Evolutionary conservation across 1,284 basidiomycete species (phyloP), one percentile per base, ranked within the genome.

Genomic region (Malassezia cuniculi): DNA sequence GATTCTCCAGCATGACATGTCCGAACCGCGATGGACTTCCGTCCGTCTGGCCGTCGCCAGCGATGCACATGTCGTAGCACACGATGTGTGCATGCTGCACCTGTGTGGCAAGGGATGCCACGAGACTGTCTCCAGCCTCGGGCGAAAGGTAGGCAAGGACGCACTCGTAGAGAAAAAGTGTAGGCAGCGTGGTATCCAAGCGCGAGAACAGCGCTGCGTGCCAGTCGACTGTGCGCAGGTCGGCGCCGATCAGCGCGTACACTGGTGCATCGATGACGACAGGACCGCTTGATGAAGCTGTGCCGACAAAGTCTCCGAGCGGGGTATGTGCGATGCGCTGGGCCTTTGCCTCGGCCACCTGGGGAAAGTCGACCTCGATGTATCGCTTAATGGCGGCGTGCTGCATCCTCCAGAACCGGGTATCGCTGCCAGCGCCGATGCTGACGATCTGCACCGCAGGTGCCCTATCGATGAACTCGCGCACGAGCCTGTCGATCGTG

Each of bases 361-460:
- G 82, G 0, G 78, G 72, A 57, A 95, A 90, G 69, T 97, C 90
- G 17, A 95, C 67, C 59, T 97, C 90, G 31, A 93, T 69, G 64
- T 94, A 97, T 16, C 69, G 68, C 10, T 70, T 71, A 10, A 66
- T 8, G 10, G 34, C 10, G 21, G 20, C 16, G 8, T n/a, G 85
- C 70, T 74, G 75, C 55, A 90, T 71, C 39, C 86, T 73, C 86
- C 87, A 95, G 68, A 82, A 94, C 31, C 89, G 72, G 10, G 85
- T 85, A 69, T 95, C 87, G 56, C 84, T 93, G 1, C 87, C 87
- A 0, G 86, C 82, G 3, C 87, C 89, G 7, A 94, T 67, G 62
- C 82, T 86, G 30, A 94, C 74, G 44, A 94, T 78, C 72, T 94
- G 87, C 50, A 75, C 78, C 36, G 69, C 69, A 11, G 26, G 15